phyloP scores from a whole-genome alignment of 495 filamentous ascomycete genomes.

The Neurospora sp. region DNA sequence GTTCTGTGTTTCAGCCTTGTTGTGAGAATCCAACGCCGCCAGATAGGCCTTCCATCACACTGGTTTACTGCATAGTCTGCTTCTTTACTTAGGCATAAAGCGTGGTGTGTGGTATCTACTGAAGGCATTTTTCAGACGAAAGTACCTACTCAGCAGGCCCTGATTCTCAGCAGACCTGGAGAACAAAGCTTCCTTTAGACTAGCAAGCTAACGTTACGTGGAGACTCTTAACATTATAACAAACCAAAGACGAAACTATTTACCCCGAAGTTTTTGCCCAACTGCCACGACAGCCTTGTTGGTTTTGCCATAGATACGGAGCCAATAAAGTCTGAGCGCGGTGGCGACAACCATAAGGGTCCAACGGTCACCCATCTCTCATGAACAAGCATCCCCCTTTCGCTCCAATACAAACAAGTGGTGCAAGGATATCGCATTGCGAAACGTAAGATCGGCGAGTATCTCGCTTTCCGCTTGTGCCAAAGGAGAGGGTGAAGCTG shows the following conservation, averaged over 20 bases:
- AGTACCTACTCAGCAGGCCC: no score
- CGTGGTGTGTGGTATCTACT: no score
- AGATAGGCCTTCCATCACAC: no score
- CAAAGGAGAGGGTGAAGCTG: not conserved
- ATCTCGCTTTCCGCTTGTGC: not conserved
- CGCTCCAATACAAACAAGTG: conserved; percentile 7
- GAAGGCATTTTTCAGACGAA: no score
- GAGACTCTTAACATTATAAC: not conserved
- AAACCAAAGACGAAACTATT: not conserved
- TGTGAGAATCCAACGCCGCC: no score
- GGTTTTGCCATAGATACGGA: conserved; percentile 4
- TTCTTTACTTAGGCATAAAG: no score
- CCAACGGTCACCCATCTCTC: conserved; percentile 9
- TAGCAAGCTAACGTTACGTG: not conserved
- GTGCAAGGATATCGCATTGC: not conserved
- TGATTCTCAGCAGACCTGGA: no score
- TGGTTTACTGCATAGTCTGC: no score
- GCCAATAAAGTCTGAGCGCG: conserved; percentile 1
- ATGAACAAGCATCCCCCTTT: conserved; percentile 1
- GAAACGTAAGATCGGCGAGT: conserved; percentile 2
- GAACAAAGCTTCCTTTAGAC: no score
- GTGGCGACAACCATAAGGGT: conserved; percentile 7
- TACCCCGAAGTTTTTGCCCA: not conserved
- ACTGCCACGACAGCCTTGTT: not conserved
- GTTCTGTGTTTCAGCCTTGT: no score